These are phyloP conservation scores for Tetrapisispora taiwanensis DNA, from an alignment of 805 yeast species.

Conservation along the genomic window DNA sequence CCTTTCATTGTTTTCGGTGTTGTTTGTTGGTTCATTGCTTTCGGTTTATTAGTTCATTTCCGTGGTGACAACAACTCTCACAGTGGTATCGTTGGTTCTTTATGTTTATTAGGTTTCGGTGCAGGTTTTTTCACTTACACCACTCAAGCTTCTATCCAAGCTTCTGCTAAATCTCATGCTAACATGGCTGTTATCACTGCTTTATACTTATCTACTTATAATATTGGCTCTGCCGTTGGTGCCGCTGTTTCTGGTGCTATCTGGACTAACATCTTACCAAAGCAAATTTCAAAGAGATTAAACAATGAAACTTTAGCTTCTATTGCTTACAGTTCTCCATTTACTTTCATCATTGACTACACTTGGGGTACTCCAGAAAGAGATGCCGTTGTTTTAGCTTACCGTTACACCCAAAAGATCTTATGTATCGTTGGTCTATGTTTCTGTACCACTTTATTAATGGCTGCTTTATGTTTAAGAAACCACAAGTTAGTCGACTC, in stretches of 20 bases:
- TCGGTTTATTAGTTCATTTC: conserved; percentile 48
- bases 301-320: conserved; percentile 28
- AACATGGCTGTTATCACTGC: conserved; percentile 55
- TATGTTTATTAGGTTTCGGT: conserved; percentile 58
- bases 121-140: conserved; percentile 65
- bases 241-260: conserved; percentile 57
- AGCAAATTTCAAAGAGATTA: conserved; percentile 31
- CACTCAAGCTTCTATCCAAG: conserved; percentile 49
- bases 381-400: conserved; percentile 42
- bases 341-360: conserved; percentile 35
- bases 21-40: conserved; percentile 46
- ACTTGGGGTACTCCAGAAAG: conserved; percentile 55
- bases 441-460: conserved; percentile 44
- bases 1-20: conserved; percentile 52
- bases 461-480: conserved; percentile 40
- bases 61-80: conserved; percentile 41
- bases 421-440: conserved; percentile 45
- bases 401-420: conserved; percentile 45
- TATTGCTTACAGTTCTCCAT: conserved; percentile 42
- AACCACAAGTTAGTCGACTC: conserved; percentile 36
- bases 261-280: conserved; percentile 52
- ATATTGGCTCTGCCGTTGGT: conserved; percentile 58
- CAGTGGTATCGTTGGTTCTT: conserved; percentile 54
- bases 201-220: conserved; percentile 47
- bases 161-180: conserved; percentile 46